These are phyloP conservation scores for Alternaria ventricosa DNA, from an alignment of 2,329 filamentous ascomycete genomes.

Conservation along the genomic window DNA sequence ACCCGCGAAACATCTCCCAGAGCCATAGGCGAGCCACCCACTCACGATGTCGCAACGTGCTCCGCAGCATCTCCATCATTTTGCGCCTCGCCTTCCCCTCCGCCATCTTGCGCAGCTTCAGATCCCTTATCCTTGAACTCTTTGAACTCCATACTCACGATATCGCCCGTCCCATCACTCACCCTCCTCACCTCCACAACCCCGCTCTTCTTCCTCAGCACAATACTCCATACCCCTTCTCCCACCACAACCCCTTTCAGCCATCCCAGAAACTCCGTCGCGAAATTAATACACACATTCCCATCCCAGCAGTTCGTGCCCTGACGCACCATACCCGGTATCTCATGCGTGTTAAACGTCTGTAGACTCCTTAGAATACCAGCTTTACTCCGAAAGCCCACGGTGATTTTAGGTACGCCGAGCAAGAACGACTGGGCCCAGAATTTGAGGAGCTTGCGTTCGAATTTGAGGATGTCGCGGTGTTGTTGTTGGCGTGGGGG, in stretches of 20 bases:
- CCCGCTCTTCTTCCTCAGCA: constrained; percentile 66
- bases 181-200: constrained; percentile 76
- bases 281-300: constrained; percentile 92
- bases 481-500: constrained; percentile 56
- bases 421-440: constrained; percentile 97
- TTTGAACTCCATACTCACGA: constrained; percentile 79
- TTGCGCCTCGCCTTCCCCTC: neutral
- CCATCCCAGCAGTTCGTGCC: constrained; percentile 82
- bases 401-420: constrained; percentile 87
- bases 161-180: constrained; percentile 77
- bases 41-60: neutral
- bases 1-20: neutral
- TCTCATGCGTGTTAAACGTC: constrained; percentile 78
- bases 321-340: constrained; percentile 77
- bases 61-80: no score
- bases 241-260: constrained; percentile 65
- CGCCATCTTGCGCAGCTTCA: neutral
- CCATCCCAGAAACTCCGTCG: constrained; percentile 79
- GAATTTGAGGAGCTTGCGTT: constrained; percentile 90
- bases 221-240: constrained; percentile 83
- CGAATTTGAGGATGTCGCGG: constrained; percentile 75
- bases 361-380: constrained; percentile 76
- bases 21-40: neutral
- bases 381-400: constrained; percentile 79
- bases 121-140: constrained; percentile 62